Percentiles rank a stretch among this genome's conserved stretches.
Evolutionary conservation across 2,329 filamentous ascomycete genomes (phyloP).

Genomic region (Dothistroma septosporum): DNA sequence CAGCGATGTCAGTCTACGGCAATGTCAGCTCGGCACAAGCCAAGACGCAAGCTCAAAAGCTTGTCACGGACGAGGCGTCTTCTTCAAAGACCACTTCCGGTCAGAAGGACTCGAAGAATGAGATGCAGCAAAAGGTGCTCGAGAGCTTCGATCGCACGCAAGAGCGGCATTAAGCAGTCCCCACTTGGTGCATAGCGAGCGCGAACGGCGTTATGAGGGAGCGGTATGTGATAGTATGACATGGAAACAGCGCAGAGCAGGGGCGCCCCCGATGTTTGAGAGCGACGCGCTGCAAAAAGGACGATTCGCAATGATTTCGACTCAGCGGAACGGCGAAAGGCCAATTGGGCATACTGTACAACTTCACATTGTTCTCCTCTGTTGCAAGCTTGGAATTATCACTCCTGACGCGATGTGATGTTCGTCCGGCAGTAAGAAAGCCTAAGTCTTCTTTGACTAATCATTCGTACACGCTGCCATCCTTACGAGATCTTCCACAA

Average conservation of each 20-base stretch:
- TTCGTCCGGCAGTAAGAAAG: too few species aligned
- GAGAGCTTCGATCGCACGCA: slow-evolving; percentile 39
- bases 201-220: not conserved
- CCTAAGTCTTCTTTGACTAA: too few species aligned
- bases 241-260: not conserved
- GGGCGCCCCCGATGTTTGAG: not conserved
- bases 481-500: too few species aligned
- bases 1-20: slow-evolving; percentile 89
- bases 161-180: slow-evolving; percentile 31
- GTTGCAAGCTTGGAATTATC: not conserved
- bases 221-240: not conserved
- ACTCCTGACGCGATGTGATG: not conserved
- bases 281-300: not conserved
- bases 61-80: slow-evolving; percentile 12
- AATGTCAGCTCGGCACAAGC: slow-evolving; percentile 82
- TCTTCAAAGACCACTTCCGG: slow-evolving; percentile 8
- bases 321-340: not conserved
- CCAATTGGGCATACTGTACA: not conserved
- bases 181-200: not conserved
- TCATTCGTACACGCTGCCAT: too few species aligned
- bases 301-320: not conserved
- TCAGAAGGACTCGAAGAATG: slow-evolving; percentile 22
- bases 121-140: slow-evolving; percentile 38
- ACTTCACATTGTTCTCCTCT: not conserved
- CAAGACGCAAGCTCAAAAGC: slow-evolving; percentile 58